Percentiles rank a stretch among this genome's conserved stretches.
These are phyloP conservation scores for Pichia norvegensis DNA, from an alignment of 1,139 yeast species.

Conservation along the genomic window DNA sequence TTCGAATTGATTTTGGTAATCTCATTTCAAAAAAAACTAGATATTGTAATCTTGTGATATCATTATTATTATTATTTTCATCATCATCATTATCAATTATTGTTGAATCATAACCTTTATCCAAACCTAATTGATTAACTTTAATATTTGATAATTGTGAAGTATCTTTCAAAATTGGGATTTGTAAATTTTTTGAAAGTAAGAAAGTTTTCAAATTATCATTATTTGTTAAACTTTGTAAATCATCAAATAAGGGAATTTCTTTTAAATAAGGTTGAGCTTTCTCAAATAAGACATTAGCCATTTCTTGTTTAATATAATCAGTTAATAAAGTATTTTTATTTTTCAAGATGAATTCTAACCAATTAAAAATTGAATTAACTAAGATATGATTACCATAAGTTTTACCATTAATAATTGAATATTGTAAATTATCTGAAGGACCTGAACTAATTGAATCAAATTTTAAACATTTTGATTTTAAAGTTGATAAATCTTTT, in stretches of 20 bases:
- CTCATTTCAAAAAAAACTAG: slow-evolving; percentile 45
- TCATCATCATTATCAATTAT: neutral
- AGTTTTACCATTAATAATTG: slow-evolving; percentile 5
- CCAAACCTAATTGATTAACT: neutral
- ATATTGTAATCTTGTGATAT: slow-evolving; percentile 22
- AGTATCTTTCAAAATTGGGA: slow-evolving; percentile 10
- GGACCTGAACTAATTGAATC: neutral
- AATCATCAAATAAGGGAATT: slow-evolving; percentile 1
- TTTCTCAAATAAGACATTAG: slow-evolving; percentile 10
- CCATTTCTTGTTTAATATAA: slow-evolving; percentile 13
- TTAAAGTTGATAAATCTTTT: slow-evolving; percentile 2
- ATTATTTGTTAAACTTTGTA: neutral
- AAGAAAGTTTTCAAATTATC: neutral
- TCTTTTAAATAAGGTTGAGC: slow-evolving; percentile 8
- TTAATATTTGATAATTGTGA: neutral
- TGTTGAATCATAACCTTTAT: neutral
- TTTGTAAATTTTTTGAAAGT: slow-evolving; percentile 1
- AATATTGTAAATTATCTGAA: slow-evolving; percentile 1
- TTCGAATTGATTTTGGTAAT: slow-evolving; percentile 43
- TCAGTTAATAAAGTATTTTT: slow-evolving; percentile 13
- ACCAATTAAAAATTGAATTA: slow-evolving; percentile 12
- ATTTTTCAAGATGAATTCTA: slow-evolving; percentile 12
- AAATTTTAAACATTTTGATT: slow-evolving; percentile 2
- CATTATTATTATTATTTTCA: neutral
- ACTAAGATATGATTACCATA: slow-evolving; percentile 4